These are phyloP conservation scores for Myxozyma udenii DNA, from an alignment of 805 yeast species.

Conservation along the genomic window DNA sequence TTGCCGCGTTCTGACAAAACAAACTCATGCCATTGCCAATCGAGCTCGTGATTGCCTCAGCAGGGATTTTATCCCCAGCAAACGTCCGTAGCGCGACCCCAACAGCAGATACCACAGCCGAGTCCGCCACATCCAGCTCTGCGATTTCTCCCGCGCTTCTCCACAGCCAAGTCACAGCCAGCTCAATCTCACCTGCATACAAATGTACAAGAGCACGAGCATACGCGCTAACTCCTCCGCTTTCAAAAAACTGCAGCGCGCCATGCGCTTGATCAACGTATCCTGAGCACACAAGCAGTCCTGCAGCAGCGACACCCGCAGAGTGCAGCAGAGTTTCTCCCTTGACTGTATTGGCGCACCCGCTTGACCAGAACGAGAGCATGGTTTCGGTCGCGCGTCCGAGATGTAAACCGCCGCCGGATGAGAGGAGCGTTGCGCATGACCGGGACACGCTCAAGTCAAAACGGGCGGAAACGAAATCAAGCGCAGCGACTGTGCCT, in stretches of 20 bases:
- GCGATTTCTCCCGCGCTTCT: slow-evolving; percentile 6
- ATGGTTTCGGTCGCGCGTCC: slow-evolving; percentile 16
- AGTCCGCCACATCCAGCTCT: neutral
- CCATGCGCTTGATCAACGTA: neutral
- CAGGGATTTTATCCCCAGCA: neutral
- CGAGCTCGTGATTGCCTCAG: neutral
- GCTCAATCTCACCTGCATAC: neutral
- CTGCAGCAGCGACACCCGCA: slow-evolving; percentile 13
- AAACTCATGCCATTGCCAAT: slow-evolving; percentile 33
- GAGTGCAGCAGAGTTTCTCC: neutral
- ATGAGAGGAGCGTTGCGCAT: slow-evolving; percentile 6
- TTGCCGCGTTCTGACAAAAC: slow-evolving; percentile 43
- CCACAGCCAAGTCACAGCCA: slow-evolving; percentile 9
- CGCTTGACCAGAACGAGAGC: slow-evolving; percentile 9
- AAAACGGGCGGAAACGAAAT: slow-evolving; percentile 7
- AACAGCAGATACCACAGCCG: neutral
- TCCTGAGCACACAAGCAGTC: slow-evolving; percentile 3
- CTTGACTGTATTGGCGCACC: neutral
- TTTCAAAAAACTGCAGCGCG: slow-evolving; percentile 5
- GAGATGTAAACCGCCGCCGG: slow-evolving; percentile 6
- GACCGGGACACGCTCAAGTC: slow-evolving; percentile 8
- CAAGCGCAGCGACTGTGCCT: neutral
- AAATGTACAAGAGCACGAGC: slow-evolving; percentile 17
- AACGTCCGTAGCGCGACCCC: neutral
- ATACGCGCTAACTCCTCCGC: slow-evolving; percentile 13